Percentiles rank a stretch among this genome's conserved stretches.
phyloP scores from a whole-genome alignment of 2,329 filamentous ascomycete genomes.

The Monascus ruber region DNA sequence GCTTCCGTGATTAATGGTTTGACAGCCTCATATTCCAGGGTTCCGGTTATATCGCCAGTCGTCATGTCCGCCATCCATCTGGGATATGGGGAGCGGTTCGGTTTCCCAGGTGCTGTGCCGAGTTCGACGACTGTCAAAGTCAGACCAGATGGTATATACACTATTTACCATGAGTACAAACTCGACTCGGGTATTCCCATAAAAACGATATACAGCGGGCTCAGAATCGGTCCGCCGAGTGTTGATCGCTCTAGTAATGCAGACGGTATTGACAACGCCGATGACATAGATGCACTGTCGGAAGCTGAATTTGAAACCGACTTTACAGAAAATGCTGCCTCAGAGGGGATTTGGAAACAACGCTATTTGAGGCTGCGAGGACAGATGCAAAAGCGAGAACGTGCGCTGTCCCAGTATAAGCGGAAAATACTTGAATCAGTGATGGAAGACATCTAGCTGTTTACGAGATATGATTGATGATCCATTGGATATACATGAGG shows the following conservation, averaged over 20 bases:
- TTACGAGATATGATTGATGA: not conserved
- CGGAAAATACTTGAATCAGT: conserved; percentile 32
- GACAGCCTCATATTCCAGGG: conserved; percentile 16
- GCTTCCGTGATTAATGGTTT: conserved; percentile 20
- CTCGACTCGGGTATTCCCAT: conserved; percentile 13
- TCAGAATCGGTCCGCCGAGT: conserved; percentile 4
- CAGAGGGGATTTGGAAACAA: conserved; percentile 28
- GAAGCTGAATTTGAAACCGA: conserved; percentile 20
- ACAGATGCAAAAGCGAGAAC: conserved; percentile 29
- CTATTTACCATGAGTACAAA: conserved; percentile 16
- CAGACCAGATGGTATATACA: conserved; percentile 9
- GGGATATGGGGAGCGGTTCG: conserved; percentile 25
- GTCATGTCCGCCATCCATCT: conserved; percentile 24
- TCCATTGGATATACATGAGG: no score
- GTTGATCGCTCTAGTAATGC: conserved; percentile 4
- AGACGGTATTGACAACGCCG: conserved; percentile 7
- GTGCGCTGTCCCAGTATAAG: conserved; percentile 27
- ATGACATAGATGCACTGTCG: conserved; percentile 11
- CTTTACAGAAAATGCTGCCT: conserved; percentile 8
- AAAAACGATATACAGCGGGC: conserved; percentile 14
- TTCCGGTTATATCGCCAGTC: conserved; percentile 12
- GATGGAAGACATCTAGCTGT: conserved; percentile 27
- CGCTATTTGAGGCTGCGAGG: conserved; percentile 26
- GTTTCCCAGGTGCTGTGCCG: conserved; percentile 14
- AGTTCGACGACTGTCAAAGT: conserved; percentile 17